These are phyloP conservation scores for Phytophthora sp. DNA, from an alignment of 352 stramenopile species.

Conservation along the genomic window DNA sequence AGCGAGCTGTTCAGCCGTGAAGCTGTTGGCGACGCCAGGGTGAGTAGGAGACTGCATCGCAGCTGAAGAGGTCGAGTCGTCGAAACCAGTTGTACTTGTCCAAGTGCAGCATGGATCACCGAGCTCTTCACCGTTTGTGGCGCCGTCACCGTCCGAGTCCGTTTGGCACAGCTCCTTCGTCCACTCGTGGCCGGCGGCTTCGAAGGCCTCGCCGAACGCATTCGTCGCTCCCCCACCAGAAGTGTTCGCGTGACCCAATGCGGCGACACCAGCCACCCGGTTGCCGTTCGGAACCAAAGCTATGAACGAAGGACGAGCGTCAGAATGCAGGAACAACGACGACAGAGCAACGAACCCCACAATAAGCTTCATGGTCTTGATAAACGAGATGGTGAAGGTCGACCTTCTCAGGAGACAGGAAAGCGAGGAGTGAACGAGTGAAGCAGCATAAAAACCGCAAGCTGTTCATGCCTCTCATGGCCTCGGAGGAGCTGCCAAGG, in stretches of 20 bases:
- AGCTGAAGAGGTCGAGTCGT: constrained; percentile 6
- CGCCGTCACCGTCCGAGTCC: constrained; percentile 81
- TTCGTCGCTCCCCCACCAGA: constrained; percentile 61
- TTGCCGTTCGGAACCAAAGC: constrained; percentile 65
- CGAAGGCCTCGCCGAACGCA: constrained; percentile 68
- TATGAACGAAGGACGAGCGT: constrained; percentile 56
- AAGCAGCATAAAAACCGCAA: constrained; percentile 27
- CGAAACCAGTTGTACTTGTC: constrained; percentile 29
- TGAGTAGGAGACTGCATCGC: constrained; percentile 29
- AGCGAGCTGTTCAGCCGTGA: constrained; percentile 40
- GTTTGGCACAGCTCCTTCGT: constrained; percentile 59
- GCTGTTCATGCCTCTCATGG: background rate
- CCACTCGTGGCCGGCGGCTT: constrained; percentile 47
- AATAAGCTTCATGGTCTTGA: constrained; percentile 29
- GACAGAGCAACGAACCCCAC: constrained; percentile 16
- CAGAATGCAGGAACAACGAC: constrained; percentile 3
- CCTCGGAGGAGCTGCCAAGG: background rate
- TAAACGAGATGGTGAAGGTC: constrained; percentile 1
- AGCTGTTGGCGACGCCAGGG: constrained; percentile 48
- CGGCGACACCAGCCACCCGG: constrained; percentile 49
- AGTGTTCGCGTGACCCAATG: constrained; percentile 60
- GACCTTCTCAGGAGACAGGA: constrained; percentile 20
- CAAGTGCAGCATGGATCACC: constrained; percentile 88
- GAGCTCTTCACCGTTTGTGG: constrained; percentile 90
- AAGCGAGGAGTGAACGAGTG: constrained; percentile 31